Conservation (phyloP, 768 basidiomycete species). For the Chalciporus chontae region DNA sequence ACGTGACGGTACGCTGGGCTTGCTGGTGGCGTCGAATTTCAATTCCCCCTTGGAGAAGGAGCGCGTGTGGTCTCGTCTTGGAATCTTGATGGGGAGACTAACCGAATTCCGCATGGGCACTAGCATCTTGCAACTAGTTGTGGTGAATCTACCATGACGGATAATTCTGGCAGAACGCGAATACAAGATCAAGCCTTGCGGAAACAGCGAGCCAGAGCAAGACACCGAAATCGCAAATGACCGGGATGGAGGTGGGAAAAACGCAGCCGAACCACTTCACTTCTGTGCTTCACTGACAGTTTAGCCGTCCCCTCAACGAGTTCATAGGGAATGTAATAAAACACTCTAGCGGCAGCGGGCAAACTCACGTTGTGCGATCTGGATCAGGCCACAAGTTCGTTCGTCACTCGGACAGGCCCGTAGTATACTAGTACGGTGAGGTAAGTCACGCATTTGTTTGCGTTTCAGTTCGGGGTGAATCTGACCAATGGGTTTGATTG, state of each 20-base stretch:
- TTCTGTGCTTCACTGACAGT: too few species aligned
- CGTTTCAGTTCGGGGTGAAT: background rate
- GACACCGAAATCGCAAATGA: background rate
- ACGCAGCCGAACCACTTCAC: background rate
- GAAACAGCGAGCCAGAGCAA: background rate
- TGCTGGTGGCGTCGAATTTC: too few species aligned
- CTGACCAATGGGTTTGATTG: background rate
- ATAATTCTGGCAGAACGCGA: background rate
- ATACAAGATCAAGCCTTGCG: background rate
- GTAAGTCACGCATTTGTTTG: background rate
- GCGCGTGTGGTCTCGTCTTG: too few species aligned
- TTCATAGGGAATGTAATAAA: background rate
- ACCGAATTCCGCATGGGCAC: too few species aligned
- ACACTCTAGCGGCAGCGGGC: background rate
- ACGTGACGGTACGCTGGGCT: background rate
- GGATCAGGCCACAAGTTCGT: background rate
- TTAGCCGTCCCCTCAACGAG: background rate
- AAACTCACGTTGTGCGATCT: background rate
- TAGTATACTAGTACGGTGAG: too few species aligned
- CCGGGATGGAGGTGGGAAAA: background rate
- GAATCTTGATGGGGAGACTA: too few species aligned
- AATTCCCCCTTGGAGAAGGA: too few species aligned
- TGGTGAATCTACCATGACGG: background rate
- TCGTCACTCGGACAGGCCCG: too few species aligned
- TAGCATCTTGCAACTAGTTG: too few species aligned